Percentiles rank a stretch among this genome's conserved stretches.
These are phyloP conservation scores for Pestalotiopsis sp. DNA, from an alignment of 2,329 filamentous ascomycete genomes.

Conservation along the genomic window DNA sequence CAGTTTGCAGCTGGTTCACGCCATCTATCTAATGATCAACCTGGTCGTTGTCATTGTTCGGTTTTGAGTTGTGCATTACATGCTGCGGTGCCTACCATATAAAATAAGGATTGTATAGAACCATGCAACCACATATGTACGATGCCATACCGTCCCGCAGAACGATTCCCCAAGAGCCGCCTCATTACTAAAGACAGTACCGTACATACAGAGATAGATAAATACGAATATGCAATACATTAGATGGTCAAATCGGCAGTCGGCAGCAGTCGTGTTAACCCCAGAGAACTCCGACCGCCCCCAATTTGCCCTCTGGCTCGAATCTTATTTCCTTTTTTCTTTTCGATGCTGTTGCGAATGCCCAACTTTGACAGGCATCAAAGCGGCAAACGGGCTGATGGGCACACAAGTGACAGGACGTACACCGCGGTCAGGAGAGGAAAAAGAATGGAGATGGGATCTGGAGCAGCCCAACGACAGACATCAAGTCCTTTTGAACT, in stretches of 20 bases:
- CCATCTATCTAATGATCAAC: not conserved
- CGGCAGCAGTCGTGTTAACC: not conserved
- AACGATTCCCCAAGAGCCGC: not conserved
- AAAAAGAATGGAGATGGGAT: not conserved
- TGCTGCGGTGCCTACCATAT: not conserved
- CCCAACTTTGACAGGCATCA: not conserved
- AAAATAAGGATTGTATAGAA: not conserved
- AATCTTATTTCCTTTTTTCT: not conserved
- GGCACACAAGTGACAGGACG: not conserved
- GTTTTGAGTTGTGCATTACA: not conserved
- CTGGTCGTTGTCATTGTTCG: too few species aligned
- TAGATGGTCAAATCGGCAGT: not conserved
- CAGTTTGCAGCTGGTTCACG: not conserved
- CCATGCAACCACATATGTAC: not conserved
- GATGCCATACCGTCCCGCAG: not conserved
- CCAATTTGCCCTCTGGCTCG: not conserved
- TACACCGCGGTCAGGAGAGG: not conserved
- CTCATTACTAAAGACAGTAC: not conserved
- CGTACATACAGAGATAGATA: not conserved
- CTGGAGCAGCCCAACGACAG: not conserved
- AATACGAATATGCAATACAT: not conserved
- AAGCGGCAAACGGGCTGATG: not conserved
- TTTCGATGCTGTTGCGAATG: not conserved
- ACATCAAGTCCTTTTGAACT: not conserved
- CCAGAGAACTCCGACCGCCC: not conserved